Base-by-base conservation (phyloP, 768 basidiomycete genomes). In the Phanerochaete sordida region DNA sequence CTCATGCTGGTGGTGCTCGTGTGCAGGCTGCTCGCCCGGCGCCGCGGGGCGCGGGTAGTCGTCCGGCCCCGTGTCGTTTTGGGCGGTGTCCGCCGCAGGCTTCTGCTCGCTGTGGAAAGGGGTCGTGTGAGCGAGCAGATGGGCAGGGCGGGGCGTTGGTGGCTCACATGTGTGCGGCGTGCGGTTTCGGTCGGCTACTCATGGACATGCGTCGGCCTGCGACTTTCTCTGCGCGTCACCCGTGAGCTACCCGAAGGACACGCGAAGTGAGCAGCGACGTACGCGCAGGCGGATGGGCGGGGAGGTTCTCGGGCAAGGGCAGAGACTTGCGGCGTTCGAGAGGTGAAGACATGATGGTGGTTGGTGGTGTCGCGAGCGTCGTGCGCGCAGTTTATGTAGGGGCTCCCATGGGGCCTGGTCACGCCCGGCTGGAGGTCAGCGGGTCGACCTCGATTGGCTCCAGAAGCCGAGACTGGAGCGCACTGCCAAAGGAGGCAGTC, bases 11-110 rank as follows among this genome's bases (percentile, higher is more conserved):
- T 60, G 59, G 39, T 60, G 54, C 45, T 61, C 55, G 46, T 61
- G 54, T 19, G 53, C 37, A 16, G 46, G 53, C 30, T 56, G 59
- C 56, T 63, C 58, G 31, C 58, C 59, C 7, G 63, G 63, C 27
- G 59, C 19, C 19, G 63, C 63, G 24, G 63, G 63, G 9, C 63
- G 59, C 15, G 63, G 63, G 45, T 64, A 64, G 62, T 63, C 62
- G 9, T 35, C 35, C 5, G 58, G 62, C 37, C 39, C 61, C 21
- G 35, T 58, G 39, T 61, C 63, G 28, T 51, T 57, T 11, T 55
- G 15, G 37, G 52, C 57, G 31, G 37, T 44, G 27, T 52, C 49
- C 16, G 39, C 50, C 11, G 62, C 52, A 30, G 39, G 53, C 44
- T 57, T 64, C 53, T 48, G 60, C 49, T 61, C 63, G 27, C 60